Evolutionary conservation across 2,329 filamentous ascomycete genomes (phyloP), one percentile per base, ranked within the genome.

Genomic region (Didymella sp.): DNA sequence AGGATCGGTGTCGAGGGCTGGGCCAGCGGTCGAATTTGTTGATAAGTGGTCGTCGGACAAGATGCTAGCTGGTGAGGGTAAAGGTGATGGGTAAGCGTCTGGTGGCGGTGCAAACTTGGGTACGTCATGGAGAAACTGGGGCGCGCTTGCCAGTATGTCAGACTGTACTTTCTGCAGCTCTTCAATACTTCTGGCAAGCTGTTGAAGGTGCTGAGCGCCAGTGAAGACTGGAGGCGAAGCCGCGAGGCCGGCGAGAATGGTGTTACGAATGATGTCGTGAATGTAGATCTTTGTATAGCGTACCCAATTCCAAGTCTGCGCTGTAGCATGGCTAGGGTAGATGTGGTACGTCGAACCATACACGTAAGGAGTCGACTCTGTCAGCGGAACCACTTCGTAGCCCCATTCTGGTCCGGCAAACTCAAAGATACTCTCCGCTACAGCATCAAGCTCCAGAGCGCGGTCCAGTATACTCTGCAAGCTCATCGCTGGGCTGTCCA

Each of bases 221-320:
- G 54, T 42, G 35, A 75, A 70, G 1, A 59, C 51, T 7, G 72
- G 73, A n/a, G 71, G 72, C 1, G 56, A 60, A 13, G 59, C 54
- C 1, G 67, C 55, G 27, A 74, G 65, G 11, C 72, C 73, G 2
- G 58, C 48, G 1, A 74, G 55, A 15, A 73, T 63, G 4, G 60
- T 56, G 40, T 73, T 73, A 17, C 73, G 72, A 31, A 75, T 70
- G 48, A 75, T 74, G 49, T 74, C 72, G 52, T 75, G 64, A 21
- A 75, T 59, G 45, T 73, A 73, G 11, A 76, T 72, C 1, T 70
- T 58, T 33, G 65, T 73, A 50, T 71, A 74, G 1, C 72, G 68
- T 2, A 73, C 62, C 68, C 70, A 75, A 31, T 74, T 74, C 71
- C 72, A 74, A 0, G 67, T 72, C 47, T 73, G 68, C 2, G 72